phyloP scores from a whole-genome alignment of 2,329 filamentous ascomycete genomes.

The Periconia macrospinosa region DNA sequence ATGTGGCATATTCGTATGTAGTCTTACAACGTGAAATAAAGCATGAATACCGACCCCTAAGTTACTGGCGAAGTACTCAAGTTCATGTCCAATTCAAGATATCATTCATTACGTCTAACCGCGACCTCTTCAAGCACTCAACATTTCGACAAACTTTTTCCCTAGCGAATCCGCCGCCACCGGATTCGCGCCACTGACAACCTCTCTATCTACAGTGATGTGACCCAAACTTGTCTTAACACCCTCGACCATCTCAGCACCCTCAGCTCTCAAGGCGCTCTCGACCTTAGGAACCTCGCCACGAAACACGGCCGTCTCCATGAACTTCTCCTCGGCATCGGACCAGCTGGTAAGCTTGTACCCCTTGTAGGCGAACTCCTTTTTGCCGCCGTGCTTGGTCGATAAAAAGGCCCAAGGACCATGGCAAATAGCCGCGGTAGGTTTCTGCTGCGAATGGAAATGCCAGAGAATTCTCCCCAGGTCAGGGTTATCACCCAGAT shows the following conservation, averaged over 20 bases:
- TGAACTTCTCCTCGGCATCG: slow-evolving; percentile 50
- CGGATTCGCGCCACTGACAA: slow-evolving; percentile 37
- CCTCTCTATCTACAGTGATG: slow-evolving; percentile 49
- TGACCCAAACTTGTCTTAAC: slow-evolving; percentile 43
- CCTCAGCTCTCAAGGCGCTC: slow-evolving; percentile 40
- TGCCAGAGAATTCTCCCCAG: slow-evolving; percentile 47
- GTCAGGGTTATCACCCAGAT: slow-evolving; percentile 47
- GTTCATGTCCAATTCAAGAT: too few species aligned
- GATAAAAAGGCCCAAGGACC: slow-evolving; percentile 51
- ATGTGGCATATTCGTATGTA: too few species aligned
- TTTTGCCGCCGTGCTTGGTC: slow-evolving; percentile 39
- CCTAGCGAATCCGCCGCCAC: slow-evolving; percentile 37
- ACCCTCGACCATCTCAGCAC: slow-evolving; percentile 50
- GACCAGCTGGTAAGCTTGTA: slow-evolving; percentile 52
- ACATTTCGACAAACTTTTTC: slow-evolving; percentile 38
- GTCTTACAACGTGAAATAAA: too few species aligned
- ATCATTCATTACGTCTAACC: too few species aligned
- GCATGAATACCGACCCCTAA: too few species aligned
- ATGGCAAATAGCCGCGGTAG: slow-evolving; percentile 52
- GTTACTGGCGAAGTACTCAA: too few species aligned
- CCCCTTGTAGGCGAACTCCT: slow-evolving; percentile 48
- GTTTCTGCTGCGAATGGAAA: slow-evolving; percentile 47
- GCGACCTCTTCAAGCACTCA: slow-evolving; percentile 7
- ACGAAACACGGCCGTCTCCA: slow-evolving; percentile 46
- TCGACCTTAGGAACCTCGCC: slow-evolving; percentile 51